These are phyloP conservation scores for Elsinoe necatrix DNA, from an alignment of 2,329 filamentous ascomycete species.

Conservation along the genomic window DNA sequence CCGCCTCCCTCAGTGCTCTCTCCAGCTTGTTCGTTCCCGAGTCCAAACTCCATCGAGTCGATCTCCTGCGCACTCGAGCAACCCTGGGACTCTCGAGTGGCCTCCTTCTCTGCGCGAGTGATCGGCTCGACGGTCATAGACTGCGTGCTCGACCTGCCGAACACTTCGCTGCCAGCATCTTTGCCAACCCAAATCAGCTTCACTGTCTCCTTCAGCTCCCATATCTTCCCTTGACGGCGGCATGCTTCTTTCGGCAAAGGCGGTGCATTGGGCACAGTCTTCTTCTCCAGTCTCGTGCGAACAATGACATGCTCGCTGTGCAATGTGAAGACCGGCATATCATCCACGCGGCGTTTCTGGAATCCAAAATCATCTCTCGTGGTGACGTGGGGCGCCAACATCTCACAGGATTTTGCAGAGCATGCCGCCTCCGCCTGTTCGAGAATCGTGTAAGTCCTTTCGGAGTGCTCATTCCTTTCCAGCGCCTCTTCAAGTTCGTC, in stretches of 20 bases:
- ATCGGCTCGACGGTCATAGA: background rate
- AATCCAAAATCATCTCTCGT: background rate
- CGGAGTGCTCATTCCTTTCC: background rate
- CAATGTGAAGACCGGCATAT: background rate
- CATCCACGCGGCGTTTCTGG: background rate
- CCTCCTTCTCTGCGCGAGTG: background rate
- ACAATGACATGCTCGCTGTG: background rate
- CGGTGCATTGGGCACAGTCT: background rate
- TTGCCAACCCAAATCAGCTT: background rate
- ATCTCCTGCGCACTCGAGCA: background rate
- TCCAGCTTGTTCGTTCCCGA: background rate
- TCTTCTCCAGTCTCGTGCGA: background rate
- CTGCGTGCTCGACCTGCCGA: background rate
- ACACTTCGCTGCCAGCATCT: background rate
- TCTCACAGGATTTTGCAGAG: background rate
- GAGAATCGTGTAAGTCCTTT: background rate
- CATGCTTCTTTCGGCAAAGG: background rate
- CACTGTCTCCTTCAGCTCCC: constrained; percentile 3
- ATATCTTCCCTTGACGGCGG: background rate
- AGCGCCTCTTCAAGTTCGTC: background rate
- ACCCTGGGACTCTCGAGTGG: background rate
- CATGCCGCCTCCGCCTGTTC: background rate
- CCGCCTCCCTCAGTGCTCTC: background rate
- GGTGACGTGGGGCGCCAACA: background rate
- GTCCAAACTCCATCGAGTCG: background rate